Evolutionary conservation across 2,329 filamentous ascomycete genomes (phyloP).

Genomic region (Aureobasidium zeae): DNA sequence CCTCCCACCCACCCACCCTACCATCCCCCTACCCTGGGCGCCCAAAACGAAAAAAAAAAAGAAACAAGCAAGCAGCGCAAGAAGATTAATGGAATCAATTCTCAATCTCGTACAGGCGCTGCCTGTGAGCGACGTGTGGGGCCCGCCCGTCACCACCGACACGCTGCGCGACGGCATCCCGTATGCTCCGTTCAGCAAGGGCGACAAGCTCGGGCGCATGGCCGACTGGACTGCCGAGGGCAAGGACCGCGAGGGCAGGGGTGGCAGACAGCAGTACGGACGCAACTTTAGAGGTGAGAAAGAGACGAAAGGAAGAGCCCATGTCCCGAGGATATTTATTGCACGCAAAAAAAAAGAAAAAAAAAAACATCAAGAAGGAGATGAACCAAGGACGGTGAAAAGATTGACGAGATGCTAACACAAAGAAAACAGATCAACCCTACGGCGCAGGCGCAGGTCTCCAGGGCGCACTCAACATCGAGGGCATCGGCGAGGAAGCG

Average conservation of each 20-base stretch:
- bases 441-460: conserved; percentile 81
- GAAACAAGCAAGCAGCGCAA: conserved; percentile 35
- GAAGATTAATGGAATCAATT: conserved; percentile 38
- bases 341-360: too few species aligned
- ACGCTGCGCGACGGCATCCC: conserved; percentile 90
- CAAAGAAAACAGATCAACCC: conserved; percentile 70
- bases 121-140: conserved; percentile 53
- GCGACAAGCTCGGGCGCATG: conserved; percentile 97
- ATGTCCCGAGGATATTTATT: too few species aligned
- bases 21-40: too few species aligned
- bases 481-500: conserved; percentile 88
- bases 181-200: conserved; percentile 96
- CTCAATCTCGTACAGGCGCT: conserved; percentile 40
- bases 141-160: conserved; percentile 70
- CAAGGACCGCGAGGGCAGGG: conserved; percentile 63
- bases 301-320: not conserved
- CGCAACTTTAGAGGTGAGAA: conserved; percentile 75
- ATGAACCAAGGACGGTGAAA: too few species aligned
- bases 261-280: conserved; percentile 80
- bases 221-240: conserved; percentile 93
- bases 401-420: not conserved
- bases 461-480: conserved; percentile 71
- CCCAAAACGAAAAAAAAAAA: too few species aligned
- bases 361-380: not conserved
- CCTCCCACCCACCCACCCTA: too few species aligned